Evolutionary conservation across 164 flowering plant genomes (phyloP).

Genomic region (Chloranthus sessilifolius): DNA sequence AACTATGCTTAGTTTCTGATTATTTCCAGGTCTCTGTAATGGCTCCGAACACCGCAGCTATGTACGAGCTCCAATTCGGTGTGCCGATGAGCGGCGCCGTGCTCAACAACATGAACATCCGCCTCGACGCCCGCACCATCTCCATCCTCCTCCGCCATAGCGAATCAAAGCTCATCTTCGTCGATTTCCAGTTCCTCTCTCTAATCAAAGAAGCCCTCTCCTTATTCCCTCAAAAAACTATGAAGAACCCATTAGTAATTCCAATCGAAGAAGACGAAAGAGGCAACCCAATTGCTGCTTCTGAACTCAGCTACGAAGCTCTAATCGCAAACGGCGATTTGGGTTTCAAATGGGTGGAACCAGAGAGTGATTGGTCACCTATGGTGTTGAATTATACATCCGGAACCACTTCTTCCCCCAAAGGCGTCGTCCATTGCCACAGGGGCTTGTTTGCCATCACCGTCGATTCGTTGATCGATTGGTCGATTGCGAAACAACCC

Average conservation of each 20-base stretch:
- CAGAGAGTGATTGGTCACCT: constrained; percentile 40
- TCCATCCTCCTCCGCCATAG: constrained; percentile 28
- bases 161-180: constrained; percentile 27
- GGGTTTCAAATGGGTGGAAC: constrained; percentile 31
- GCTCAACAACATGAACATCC: constrained; percentile 29
- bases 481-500: constrained; percentile 32
- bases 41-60: constrained; percentile 37
- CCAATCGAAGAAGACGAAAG: constrained; percentile 15
- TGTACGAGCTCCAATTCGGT: constrained; percentile 40
- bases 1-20: neutral
- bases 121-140: constrained; percentile 36
- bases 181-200: constrained; percentile 15
- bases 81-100: constrained; percentile 36
- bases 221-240: constrained; percentile 9
- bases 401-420: constrained; percentile 52
- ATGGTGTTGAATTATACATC: constrained; percentile 50
- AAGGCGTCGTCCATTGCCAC: constrained; percentile 54
- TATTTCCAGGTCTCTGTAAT: constrained; percentile 22
- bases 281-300: neutral
- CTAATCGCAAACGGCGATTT: constrained; percentile 33
- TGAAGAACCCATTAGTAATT: constrained; percentile 17
- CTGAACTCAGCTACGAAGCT: constrained; percentile 27
- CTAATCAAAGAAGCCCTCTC: constrained; percentile 29
- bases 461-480: constrained; percentile 28
- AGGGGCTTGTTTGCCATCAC: constrained; percentile 30